Conservation (phyloP, 345 rosid species). For the Acer campestre region DNA sequence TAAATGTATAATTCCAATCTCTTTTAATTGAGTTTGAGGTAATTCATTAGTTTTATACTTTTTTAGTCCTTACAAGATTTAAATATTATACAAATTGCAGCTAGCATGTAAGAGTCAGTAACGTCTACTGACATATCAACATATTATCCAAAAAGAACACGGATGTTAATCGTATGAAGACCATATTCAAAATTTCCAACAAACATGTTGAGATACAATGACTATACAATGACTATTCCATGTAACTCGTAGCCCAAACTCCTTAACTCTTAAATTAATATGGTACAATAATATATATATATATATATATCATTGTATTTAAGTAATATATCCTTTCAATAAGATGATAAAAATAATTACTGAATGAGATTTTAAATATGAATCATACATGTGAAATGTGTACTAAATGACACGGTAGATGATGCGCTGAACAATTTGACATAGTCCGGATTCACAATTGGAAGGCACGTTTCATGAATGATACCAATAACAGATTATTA, state of each 20-base stretch:
- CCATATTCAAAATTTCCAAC: background rate
- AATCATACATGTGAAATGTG: too few relatives aligned
- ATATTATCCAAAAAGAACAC: background rate
- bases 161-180: background rate
- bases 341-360: too few relatives aligned
- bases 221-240: background rate
- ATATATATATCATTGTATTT: too few relatives aligned
- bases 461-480: too few relatives aligned
- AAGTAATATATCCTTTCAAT: too few relatives aligned
- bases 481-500: too few relatives aligned
- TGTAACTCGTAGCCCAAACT: background rate
- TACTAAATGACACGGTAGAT: too few relatives aligned
- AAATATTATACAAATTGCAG: background rate
- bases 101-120: background rate
- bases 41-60: background rate
- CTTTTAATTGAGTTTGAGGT: background rate
- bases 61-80: background rate
- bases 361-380: too few relatives aligned
- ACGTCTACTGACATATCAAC: background rate
- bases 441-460: too few relatives aligned
- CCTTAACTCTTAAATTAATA: too few relatives aligned
- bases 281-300: too few relatives aligned
- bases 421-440: too few relatives aligned
- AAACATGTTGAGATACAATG: background rate
- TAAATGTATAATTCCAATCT: background rate